A percentile compares a stretch with the other conserved stretches of the same genome.
phyloP scores from a whole-genome alignment of 1,284 basidiomycete genomes.

The Salmacisia buchloeana region DNA sequence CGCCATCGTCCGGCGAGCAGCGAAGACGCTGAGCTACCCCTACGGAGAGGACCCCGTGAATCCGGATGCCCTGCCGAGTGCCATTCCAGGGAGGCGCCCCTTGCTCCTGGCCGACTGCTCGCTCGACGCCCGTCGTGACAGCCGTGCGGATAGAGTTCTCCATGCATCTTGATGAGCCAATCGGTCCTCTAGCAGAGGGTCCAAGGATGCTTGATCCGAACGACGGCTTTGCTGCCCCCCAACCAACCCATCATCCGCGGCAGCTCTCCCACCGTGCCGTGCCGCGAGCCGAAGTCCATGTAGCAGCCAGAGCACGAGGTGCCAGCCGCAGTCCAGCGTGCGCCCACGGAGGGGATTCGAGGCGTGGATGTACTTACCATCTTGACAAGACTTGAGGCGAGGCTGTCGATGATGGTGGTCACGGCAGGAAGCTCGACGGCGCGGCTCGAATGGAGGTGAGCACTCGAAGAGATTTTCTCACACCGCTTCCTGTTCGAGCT shows the following conservation, averaged over 20 bases:
- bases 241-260: neutral
- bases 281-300: neutral
- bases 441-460: neutral
- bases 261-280: neutral
- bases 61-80: no score
- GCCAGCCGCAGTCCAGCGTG: neutral
- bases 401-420: neutral
- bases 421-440: neutral
- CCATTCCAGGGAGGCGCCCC: no score
- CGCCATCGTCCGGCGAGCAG: no score
- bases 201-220: neutral
- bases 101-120: no score
- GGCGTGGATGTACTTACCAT: neutral
- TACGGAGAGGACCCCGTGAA: no score
- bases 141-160: no score
- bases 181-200: no score
- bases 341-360: no score
- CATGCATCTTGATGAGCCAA: no score
- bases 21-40: no score
- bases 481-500: neutral
- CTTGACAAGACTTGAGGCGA: neutral
- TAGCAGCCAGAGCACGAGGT: neutral
- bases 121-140: no score
- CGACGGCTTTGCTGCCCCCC: neutral
- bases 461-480: conserved; percentile 1